These are phyloP conservation scores for Panicum hallii DNA, from an alignment of 202 grass and related monocot species.

Conservation along the genomic window DNA sequence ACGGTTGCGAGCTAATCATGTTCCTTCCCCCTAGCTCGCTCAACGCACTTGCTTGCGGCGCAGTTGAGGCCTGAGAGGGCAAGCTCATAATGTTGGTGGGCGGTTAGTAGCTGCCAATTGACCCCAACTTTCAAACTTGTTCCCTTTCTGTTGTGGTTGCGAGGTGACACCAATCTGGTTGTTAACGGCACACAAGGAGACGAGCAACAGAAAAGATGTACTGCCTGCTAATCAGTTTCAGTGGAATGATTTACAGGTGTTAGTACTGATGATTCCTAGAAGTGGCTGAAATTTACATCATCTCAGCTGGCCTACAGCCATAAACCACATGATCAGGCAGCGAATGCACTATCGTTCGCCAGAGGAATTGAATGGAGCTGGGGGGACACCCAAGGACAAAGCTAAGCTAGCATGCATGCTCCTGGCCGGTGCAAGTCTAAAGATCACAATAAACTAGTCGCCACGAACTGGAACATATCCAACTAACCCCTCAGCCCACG, in stretches of 20 bases:
- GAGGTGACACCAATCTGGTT: slow-evolving; percentile 13
- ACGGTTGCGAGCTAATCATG: slow-evolving; percentile 51
- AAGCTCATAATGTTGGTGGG: slow-evolving; percentile 35
- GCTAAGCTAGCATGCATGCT: slow-evolving; percentile 27
- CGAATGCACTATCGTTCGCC: slow-evolving; percentile 11
- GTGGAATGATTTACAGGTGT: not conserved
- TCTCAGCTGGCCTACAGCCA: not conserved
- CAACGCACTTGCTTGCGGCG: slow-evolving; percentile 20
- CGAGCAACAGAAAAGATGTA: not conserved
- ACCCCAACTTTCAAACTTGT: not conserved
- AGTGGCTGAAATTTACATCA: not conserved
- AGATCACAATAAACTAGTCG: not conserved
- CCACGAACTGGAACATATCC: slow-evolving; percentile 23
- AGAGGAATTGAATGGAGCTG: not conserved
- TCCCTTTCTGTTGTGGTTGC: not conserved
- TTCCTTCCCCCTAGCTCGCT: not conserved
- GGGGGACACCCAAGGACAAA: not conserved
- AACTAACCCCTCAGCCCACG: slow-evolving; percentile 21
- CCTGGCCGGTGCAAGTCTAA: not conserved
- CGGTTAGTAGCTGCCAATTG: slow-evolving; percentile 33
- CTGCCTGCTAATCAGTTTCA: not conserved
- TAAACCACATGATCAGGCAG: not conserved
- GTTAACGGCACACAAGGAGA: not conserved
- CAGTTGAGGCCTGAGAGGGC: not conserved
- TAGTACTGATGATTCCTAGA: not conserved